Conservation (phyloP, 2,329 filamentous ascomycete species). For the Trichoderma breve region DNA sequence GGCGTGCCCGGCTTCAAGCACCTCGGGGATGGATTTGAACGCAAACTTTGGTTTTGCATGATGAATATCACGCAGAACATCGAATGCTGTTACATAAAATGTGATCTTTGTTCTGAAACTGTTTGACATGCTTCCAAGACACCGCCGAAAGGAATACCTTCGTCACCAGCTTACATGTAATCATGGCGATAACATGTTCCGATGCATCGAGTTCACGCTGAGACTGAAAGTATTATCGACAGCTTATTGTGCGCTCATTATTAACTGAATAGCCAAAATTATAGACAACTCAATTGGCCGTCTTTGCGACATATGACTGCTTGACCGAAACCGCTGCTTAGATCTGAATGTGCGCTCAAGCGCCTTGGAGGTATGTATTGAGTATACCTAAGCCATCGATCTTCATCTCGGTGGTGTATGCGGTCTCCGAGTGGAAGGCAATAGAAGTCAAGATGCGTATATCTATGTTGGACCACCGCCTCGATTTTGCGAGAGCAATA, state of each 20-base stretch:
- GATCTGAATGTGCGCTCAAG: not conserved
- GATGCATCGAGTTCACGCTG: not conserved
- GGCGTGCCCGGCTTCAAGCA: not conserved
- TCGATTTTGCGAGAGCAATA: not conserved
- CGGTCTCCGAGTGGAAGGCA: not conserved
- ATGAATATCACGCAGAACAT: not conserved
- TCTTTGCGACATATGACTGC: not conserved
- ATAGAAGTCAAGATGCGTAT: not conserved
- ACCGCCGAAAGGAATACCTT: not conserved
- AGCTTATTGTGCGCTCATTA: not conserved
- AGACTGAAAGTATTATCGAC: not conserved
- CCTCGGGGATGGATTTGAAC: not conserved
- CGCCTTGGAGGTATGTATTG: not conserved
- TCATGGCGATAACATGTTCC: not conserved
- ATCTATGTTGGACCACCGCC: not conserved
- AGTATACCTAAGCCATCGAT: not conserved
- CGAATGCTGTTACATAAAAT: not conserved
- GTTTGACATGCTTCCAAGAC: not conserved
- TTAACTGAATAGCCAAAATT: not conserved
- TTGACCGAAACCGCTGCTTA: not conserved
- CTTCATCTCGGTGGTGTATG: not conserved
- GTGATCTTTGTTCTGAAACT: not conserved
- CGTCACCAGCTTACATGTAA: no score
- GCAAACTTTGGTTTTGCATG: not conserved
- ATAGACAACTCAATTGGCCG: not conserved